Base-by-base conservation (phyloP, 768 basidiomycete genomes). In the Lenzites betulinus region DNA sequence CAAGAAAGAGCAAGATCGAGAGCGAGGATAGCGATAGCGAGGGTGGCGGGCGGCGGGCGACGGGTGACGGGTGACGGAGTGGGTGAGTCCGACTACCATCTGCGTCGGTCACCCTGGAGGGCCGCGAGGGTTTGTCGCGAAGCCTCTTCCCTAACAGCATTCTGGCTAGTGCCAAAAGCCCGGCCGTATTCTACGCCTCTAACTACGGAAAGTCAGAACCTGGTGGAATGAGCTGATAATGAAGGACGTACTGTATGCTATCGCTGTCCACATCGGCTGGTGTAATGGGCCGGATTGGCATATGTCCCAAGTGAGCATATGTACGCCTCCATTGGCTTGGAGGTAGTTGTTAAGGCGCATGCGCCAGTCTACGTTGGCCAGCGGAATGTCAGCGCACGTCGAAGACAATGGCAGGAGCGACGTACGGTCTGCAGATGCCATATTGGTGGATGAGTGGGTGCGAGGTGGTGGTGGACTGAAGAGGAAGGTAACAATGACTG, bases 321-420 rank as follows among this genome's bases (percentile, higher is more conserved):
- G 62, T 7, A 64, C 51, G 26, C 67, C 67, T 4, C 68, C 69
- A 56, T 69, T 67, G 23, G 60, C 60, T 50, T 73, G 71, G 51
- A 73, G 67, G 63, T 61, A 71, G 67, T 71, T 73, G 64, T 73
- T 71, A 58, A 73, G 68, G 39, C 67, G 61, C 69, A 71, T 73
- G 43, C 70, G 70, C 65, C 68, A 71, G 64, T 73, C 72, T 71
- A 35, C 22, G 26, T 43, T 12, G 25, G 41, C 7, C 7, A 43
- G 11, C 20, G n/a, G 28, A 51, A 41, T 38, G 49, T 54, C 26
- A 36, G 30, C 25, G 6, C 13, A n/a, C 22, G 48, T 33, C 18
- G 35, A 23, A 25, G 39, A 15, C n/a, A 7, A 16, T 25, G 35
- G 16, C 9, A 13, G 30, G 23, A 1, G 25, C 1, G 7, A 65